Base-by-base conservation (phyloP, 2,329 filamentous ascomycete genomes). In the Claviceps digitariae region DNA sequence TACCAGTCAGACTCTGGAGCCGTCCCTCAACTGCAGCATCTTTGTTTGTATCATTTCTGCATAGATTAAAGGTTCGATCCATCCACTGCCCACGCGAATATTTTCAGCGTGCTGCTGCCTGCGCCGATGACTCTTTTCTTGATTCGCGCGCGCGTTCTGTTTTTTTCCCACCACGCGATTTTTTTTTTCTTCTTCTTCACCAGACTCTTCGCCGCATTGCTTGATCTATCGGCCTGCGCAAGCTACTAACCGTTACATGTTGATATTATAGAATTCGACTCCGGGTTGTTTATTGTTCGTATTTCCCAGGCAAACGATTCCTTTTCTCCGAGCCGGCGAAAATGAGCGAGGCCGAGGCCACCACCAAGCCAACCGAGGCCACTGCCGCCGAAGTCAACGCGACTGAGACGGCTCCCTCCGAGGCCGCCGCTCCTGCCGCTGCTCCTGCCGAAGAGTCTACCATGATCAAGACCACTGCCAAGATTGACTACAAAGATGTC, bases 381-480 rank as follows among this genome's bases (percentile, higher is more conserved):
- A 59, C 61, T 54, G 51, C 59, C 48, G 59, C 62, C 44, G 60
- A 63, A 56, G 43, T 21, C 34, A 13, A 65, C 27, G 62, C 67
- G 45, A 55, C 60, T 15, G 57, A 55, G 9, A 60, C 65, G 47
- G 27, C 46, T 38, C 21, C 41, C 1, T 15, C 25, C 21, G 47
- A 57, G 29, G 57, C 59, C 10, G 56, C 55, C 25, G 40, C 58
- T 13, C 59, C 66, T 29, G 63, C 66, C 48, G 56, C 60, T 17
- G 56, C 56, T 29, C 15, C 60, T 12, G 61, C 66, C 2, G 38
- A 21, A 29, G 57, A 59, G 8, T 45, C 57, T 50, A 62, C 67
- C 49, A 69, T 76, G 53, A 66, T 76, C 54, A 74, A 72, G 71
- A 77, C 67, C 53, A 73, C 66, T 36, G 70, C 67, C 57, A 63